phyloP scores from a whole-genome alignment of 805 yeast species.

The Saturnispora saitoi region DNA sequence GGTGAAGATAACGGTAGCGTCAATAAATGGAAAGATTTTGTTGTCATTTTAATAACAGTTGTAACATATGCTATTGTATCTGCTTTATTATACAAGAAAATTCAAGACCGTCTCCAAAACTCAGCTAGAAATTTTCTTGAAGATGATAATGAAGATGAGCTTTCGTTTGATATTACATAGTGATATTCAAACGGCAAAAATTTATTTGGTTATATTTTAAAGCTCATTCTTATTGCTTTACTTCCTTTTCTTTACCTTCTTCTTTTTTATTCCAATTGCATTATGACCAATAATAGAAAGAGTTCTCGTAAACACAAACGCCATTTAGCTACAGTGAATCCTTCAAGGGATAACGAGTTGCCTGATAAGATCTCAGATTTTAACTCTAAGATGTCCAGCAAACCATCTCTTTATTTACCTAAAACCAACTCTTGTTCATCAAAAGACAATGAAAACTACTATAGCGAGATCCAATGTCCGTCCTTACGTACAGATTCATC shows the following conservation, averaged over 20 bases:
- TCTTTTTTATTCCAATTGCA: background rate
- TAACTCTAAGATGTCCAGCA: background rate
- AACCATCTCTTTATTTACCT: background rate
- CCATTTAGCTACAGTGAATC: background rate
- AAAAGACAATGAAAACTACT: background rate
- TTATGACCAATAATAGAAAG: background rate
- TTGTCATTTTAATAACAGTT: conserved; percentile 52
- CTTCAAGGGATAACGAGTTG: background rate
- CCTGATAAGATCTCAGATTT: background rate
- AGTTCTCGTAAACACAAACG: background rate
- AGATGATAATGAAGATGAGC: background rate
- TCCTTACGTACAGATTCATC: background rate
- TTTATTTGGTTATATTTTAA: background rate
- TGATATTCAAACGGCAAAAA: background rate
- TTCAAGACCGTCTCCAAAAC: conserved; percentile 25
- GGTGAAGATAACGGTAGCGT: conserved; percentile 45
- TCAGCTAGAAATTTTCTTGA: background rate
- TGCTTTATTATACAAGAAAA: conserved; percentile 53
- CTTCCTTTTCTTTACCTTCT: background rate
- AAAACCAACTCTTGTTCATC: background rate
- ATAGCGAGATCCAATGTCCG: background rate
- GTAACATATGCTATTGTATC: conserved; percentile 51
- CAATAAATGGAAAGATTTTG: conserved; percentile 50
- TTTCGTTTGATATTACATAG: background rate
- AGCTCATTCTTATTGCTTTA: background rate